Percentiles rank a stretch among this genome's conserved stretches.
Conservation (phyloP, 768 basidiomycete species). For the Podaxis carcinomalis region DNA sequence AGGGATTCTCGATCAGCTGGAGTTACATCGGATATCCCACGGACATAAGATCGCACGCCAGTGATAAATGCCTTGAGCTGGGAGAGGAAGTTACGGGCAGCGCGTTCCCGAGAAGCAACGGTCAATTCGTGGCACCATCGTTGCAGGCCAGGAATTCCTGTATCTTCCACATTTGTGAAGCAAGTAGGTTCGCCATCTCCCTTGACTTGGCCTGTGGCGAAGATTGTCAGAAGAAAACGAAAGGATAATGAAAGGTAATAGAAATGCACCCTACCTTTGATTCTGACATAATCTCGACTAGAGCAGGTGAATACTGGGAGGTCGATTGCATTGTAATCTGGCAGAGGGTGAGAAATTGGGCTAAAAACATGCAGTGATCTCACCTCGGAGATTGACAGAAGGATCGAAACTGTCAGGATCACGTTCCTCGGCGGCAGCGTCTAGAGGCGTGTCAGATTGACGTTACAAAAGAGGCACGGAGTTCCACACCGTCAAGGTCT, state of each 20-base stretch:
- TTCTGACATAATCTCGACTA: constrained; percentile 54
- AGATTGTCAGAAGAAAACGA: neutral
- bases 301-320: constrained; percentile 63
- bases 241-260: no score
- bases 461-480: neutral
- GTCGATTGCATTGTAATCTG: constrained; percentile 57
- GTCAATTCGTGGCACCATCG: constrained; percentile 56
- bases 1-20: constrained; percentile 44
- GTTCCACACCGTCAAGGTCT: constrained; percentile 47
- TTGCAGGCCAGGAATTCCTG: constrained; percentile 53
- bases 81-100: constrained; percentile 37
- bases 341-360: neutral
- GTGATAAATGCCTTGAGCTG: constrained; percentile 47
- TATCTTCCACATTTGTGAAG: constrained; percentile 48
- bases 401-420: constrained; percentile 59
- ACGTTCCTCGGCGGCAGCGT: constrained; percentile 51
- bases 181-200: constrained; percentile 57
- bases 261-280: constrained; percentile 37
- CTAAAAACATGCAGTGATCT: constrained; percentile 10
- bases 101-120: constrained; percentile 45
- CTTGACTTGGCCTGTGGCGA: constrained; percentile 44
- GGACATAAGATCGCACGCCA: constrained; percentile 43
- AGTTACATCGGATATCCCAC: constrained; percentile 50
- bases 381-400: constrained; percentile 42
- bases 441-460: constrained; percentile 21